Conservation (phyloP, 2,329 filamentous ascomycete genomes). For the Drechslerella coelobrocha region DNA sequence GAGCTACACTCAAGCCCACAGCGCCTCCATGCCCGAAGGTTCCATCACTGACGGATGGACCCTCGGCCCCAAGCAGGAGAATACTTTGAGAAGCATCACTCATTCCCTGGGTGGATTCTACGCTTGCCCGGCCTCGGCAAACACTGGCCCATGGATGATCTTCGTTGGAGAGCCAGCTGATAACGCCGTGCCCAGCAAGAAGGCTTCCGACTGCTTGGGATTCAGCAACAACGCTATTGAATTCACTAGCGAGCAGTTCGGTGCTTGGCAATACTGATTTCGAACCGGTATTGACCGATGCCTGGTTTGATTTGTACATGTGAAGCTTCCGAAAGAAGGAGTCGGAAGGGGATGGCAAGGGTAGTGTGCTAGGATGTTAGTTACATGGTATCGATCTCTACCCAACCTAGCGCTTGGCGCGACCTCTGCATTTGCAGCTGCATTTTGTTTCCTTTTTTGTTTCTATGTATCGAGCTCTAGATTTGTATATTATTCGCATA, state of each 20-base stretch:
- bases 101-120: conserved; percentile 29
- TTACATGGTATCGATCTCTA: too few relatives aligned
- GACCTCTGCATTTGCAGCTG: too few relatives aligned
- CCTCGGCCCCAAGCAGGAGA: conserved; percentile 35
- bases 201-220: conserved; percentile 33
- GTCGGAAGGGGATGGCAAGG: too few relatives aligned
- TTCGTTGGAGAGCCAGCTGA: conserved; percentile 36
- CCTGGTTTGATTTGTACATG: neutral
- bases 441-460: too few relatives aligned
- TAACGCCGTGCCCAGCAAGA: conserved; percentile 29
- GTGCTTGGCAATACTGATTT: conserved; percentile 49
- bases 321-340: too few relatives aligned
- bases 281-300: neutral
- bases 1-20: conserved; percentile 67
- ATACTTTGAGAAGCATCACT: conserved; percentile 31
- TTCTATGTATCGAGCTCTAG: too few relatives aligned
- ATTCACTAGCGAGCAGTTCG: conserved; percentile 28
- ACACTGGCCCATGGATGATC: conserved; percentile 40
- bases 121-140: conserved; percentile 34
- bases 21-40: conserved; percentile 63
- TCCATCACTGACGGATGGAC: conserved; percentile 63
- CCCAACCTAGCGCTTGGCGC: too few relatives aligned
- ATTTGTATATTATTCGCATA: too few relatives aligned
- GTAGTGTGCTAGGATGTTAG: too few relatives aligned
- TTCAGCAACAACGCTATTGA: conserved; percentile 38